Conservation (phyloP, 2,329 filamentous ascomycete species). For the Phaeosphaeria sp. region DNA sequence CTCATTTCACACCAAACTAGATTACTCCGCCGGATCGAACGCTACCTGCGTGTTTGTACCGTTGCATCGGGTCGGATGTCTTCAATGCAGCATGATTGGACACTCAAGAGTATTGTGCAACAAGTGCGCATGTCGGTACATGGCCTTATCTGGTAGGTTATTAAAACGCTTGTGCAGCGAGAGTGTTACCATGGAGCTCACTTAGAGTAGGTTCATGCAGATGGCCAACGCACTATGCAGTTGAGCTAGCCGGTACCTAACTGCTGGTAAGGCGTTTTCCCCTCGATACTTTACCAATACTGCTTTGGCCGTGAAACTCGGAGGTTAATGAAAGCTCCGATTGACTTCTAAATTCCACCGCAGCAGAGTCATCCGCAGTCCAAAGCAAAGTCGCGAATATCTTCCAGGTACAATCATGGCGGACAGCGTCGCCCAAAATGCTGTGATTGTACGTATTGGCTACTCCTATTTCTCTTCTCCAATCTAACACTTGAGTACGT, state of each 20-base stretch:
- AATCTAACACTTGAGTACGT: constrained; percentile 7
- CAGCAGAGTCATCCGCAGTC: neutral
- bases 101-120: neutral
- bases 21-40: neutral
- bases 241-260: neutral
- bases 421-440: constrained; percentile 10
- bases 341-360: neutral
- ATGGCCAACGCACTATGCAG: neutral
- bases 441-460: constrained; percentile 15
- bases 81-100: neutral
- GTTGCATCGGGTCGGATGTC: neutral
- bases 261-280: neutral
- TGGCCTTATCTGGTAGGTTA: neutral
- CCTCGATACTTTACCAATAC: neutral
- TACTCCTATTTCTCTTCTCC: neutral
- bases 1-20: neutral
- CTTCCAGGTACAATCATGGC: constrained; percentile 6
- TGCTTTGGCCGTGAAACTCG: neutral
- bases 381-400: neutral
- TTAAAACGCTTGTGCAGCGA: neutral
- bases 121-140: neutral
- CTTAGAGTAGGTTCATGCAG: neutral
- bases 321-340: neutral
- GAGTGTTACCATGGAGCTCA: neutral
- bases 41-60: neutral